phyloP scores from a whole-genome alignment of 805 yeast species.

The Ogataea pini region DNA sequence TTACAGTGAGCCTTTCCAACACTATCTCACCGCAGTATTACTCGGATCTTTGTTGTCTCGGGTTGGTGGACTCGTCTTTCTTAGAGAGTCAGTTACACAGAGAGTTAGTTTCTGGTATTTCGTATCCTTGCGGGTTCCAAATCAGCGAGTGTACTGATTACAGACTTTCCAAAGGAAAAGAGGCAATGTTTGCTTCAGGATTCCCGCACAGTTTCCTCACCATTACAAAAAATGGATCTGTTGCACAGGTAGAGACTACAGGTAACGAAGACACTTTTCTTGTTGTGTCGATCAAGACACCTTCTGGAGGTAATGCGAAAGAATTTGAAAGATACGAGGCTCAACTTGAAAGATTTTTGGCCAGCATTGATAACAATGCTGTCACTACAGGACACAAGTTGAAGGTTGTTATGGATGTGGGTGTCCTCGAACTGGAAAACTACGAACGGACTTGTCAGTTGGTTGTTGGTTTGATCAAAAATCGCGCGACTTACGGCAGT shows the following conservation, averaged over 20 bases:
- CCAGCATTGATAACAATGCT: constrained; percentile 3
- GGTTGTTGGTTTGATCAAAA: constrained; percentile 20
- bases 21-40: constrained; percentile 53
- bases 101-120: constrained; percentile 50
- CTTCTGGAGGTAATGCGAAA: neutral
- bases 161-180: constrained; percentile 41
- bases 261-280: constrained; percentile 54
- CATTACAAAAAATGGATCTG: constrained; percentile 48
- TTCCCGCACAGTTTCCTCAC: constrained; percentile 50
- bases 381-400: constrained; percentile 18
- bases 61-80: constrained; percentile 44
- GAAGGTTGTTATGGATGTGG: constrained; percentile 32
- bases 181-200: constrained; percentile 46
- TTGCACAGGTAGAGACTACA: constrained; percentile 48
- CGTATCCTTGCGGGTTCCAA: constrained; percentile 51
- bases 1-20: constrained; percentile 48
- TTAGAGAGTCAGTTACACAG: constrained; percentile 52
- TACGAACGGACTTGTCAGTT: constrained; percentile 8
- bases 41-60: constrained; percentile 47
- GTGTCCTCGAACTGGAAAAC: constrained; percentile 12
- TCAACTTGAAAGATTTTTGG: neutral
- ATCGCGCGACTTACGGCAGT: constrained; percentile 18
- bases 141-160: constrained; percentile 16
- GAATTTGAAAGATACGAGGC: neutral
- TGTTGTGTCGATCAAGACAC: constrained; percentile 34